Evolutionary conservation across 179 eudicot species (phyloP), one percentile per base, ranked within the genome.

Genomic region (Vitellaria paradoxa): DNA sequence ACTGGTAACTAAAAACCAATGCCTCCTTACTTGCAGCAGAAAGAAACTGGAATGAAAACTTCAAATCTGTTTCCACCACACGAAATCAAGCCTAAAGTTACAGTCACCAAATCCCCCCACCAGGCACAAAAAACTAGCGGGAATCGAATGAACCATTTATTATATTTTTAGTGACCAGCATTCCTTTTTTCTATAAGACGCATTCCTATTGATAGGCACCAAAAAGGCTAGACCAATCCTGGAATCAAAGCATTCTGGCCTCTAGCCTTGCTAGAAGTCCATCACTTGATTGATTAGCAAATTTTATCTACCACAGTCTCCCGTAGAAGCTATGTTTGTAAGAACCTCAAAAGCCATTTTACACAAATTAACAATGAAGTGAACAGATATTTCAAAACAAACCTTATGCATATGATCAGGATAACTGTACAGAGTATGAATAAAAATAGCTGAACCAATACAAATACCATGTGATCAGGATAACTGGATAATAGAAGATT

Each of bases 391-490:
- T 50, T 20, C 49, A 74, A 50, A 14, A 18, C 62, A 37, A 61
- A 53, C 24, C 76, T 10, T 53, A 24, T 24, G 56, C n/a, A 60
- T 42, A 30, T 63, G 24, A 73, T 20, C 13, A 30, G n/a, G n/a
- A n/a, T n/a, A 45, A 24, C 4, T 17, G 7, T 18, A 20, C 20
- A 67, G 23, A n/a, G 24, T 23, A 66, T 24, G 49, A 72, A 55
- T 46, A 64, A 21, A 11, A 69, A 47, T 21, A 1, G 46, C 21
- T 7, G 12, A 79, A 65, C 56, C 69, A 26, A 11, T 42, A 52
- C 73, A 81, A 87, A 80, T 85, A 94, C 99, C 98, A 96, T 92
- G 75, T 90, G 76, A 80, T 88, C 93, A 9, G 98, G 95, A 80
- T 86, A 86, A 73, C 80, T 77, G 65, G 90, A 78, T 9, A 87